Evolutionary conservation across 1,139 yeast genomes (phyloP).

Genomic region (Saccharomycopsis crataegensis): DNA sequence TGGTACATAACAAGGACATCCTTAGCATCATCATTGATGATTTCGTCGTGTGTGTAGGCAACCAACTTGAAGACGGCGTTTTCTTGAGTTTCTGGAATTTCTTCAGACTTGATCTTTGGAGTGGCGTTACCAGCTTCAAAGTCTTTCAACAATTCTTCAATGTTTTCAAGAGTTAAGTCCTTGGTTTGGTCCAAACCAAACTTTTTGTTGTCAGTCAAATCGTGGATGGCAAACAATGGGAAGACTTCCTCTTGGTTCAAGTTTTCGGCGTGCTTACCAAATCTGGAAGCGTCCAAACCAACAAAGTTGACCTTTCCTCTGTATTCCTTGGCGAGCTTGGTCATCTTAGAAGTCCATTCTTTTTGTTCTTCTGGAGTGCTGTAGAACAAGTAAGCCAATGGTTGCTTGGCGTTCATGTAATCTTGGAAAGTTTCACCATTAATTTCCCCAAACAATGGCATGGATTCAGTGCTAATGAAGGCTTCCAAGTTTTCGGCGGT

Average conservation of each 20-base stretch:
- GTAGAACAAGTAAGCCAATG: constrained; percentile 86
- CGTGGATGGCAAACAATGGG: constrained; percentile 90
- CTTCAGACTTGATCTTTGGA: constrained; percentile 80
- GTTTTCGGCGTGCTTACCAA: constrained; percentile 84
- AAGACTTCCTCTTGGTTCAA: constrained; percentile 79
- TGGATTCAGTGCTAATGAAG: constrained; percentile 62
- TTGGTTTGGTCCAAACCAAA: constrained; percentile 56
- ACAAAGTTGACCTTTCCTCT: constrained; percentile 85
- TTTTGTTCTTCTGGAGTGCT: constrained; percentile 60
- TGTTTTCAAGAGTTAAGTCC: constrained; percentile 35
- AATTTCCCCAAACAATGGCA: constrained; percentile 89
- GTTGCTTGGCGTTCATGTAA: constrained; percentile 66
- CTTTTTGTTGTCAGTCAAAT: constrained; percentile 58
- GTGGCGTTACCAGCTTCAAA: constrained; percentile 56
- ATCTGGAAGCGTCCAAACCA: constrained; percentile 74
- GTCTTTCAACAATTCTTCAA: constrained; percentile 57
- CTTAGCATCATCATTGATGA: constrained; percentile 61
- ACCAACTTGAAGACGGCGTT: constrained; percentile 73
- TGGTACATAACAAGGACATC: constrained; percentile 91
- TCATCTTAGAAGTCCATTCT: constrained; percentile 44
- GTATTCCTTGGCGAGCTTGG: constrained; percentile 59
- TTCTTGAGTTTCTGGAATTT: constrained; percentile 73
- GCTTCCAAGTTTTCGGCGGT: constrained; percentile 34
- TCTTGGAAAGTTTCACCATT: constrained; percentile 71
- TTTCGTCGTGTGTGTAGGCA: constrained; percentile 71